A percentile compares a stretch with the other conserved stretches of the same genome.
phyloP scores from a whole-genome alignment of 192 early-diverging fungal species.

The Backusella morwellensis region DNA sequence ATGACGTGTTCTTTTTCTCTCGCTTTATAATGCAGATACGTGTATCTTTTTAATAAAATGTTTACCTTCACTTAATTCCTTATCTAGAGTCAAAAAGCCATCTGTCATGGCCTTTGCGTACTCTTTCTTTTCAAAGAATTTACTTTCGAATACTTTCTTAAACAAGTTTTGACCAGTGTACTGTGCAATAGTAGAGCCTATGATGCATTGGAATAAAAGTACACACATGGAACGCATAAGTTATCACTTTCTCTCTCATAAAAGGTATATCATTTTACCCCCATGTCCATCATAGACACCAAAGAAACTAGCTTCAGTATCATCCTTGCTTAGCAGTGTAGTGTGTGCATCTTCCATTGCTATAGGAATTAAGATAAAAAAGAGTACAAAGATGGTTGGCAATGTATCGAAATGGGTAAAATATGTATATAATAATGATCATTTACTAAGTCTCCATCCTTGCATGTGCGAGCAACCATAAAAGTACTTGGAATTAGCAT shows the following conservation, averaged over 20 bases:
- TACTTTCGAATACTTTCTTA: conserved; percentile 62
- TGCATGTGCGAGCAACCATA: conserved; percentile 95
- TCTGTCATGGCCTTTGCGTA: conserved; percentile 78
- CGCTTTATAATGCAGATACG: too few relatives aligned
- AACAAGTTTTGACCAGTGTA: conserved; percentile 83
- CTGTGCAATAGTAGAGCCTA: conserved; percentile 78
- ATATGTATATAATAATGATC: neutral
- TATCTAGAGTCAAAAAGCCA: conserved; percentile 84
- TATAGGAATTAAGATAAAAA: conserved; percentile 16
- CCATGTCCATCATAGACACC: conserved; percentile 98
- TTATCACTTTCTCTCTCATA: neutral
- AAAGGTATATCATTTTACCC: conserved; percentile 43
- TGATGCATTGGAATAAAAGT: neutral
- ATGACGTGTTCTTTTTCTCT: too few relatives aligned
- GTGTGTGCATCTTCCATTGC: conserved; percentile 99
- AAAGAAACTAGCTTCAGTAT: conserved; percentile 79
- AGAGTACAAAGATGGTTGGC: neutral
- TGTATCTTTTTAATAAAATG: neutral
- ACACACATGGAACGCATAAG: neutral
- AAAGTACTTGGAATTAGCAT: conserved; percentile 71
- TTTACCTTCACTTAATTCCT: conserved; percentile 62
- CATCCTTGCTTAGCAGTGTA: conserved; percentile 70
- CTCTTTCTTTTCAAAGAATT: conserved; percentile 66
- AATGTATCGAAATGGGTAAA: neutral
- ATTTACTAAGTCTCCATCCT: conserved; percentile 90